Evolutionary conservation across 2,329 filamentous ascomycete genomes (phyloP), one percentile per base, ranked within the genome.

Genomic region (Aspergillus sp.): DNA sequence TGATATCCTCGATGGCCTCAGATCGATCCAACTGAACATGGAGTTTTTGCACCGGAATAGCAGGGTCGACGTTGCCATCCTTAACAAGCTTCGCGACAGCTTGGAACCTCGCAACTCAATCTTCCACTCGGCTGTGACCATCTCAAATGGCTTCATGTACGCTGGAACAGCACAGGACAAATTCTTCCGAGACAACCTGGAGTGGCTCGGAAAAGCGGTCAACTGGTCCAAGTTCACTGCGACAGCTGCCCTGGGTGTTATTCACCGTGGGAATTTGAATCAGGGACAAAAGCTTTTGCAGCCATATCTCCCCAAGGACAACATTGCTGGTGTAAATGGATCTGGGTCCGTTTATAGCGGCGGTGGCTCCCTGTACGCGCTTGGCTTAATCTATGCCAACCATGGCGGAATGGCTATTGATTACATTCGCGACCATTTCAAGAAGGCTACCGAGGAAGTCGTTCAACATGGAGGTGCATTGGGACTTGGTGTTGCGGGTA

Each of bases 201-300:
- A 99, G 65, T 99, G 95, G 95, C 80, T 99, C 3, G 93, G 93
- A 60, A 99, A 98, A 80, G 95, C 95, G 24, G 92, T 98, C 48
- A 99, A 99, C 79, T 99, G 95, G 95, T 97, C 93, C 60, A 99
- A 99, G 74, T 99, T 99, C 74, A 97, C 95, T 0, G 95, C 95
- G 14, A 99, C 95, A 4, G 95, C 95, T 56, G 95, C 95, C 7
- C 82, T 99, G 6, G 95, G 95, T 74, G 95, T 98, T 52, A 97
- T 99, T 62, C 95, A 99, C 75, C 89, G 92, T 46, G 95, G 95
- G 56, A 99, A 99, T 75, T 82, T 99, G 58, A 90, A 89, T 23
- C 93, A 99, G 70, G 95, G 93, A 1, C 87, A 92, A 70, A 96
- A 96, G 78, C 84, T 99, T 2, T 83, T 99, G 14, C 92, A 96